Evolutionary conservation across 306 rosid genomes (phyloP), one percentile per base, ranked within the genome.

Genomic region (Prunus mume): DNA sequence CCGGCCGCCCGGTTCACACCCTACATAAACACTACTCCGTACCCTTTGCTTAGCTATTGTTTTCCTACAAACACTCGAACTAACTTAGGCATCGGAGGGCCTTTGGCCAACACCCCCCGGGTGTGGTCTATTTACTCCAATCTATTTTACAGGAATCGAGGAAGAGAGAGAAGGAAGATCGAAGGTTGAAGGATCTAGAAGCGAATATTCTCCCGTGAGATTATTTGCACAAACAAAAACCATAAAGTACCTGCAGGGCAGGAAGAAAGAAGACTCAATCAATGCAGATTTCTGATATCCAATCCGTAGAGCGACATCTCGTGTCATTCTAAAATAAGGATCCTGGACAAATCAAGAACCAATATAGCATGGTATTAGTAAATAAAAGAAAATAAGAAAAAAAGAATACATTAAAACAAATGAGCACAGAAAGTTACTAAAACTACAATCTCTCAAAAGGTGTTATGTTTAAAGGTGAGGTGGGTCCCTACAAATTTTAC

Each of bases 281-380:
- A 96, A 79, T 63, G 98, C 93, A 50, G 97, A 97, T 83, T 96
- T 92, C 83, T 88, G 83, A 79, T 81, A 88, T 57, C 96, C 97
- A 43, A 96, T 62, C 54, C 87, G 83, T 38, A 98, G 97, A 89
- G 99, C 99, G 78, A 92, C 98, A 82, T 96, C 99, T 50, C 97
- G 81, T 41, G 98, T 96, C 99, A 96, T 96, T 82, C 98, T 90
- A 72, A 96, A 96, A 81, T 91, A 96, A 77, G 98, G 96, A 90
- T 96, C 99, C 98, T 91, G 87, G 64, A 79, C 25, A 83, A 72
- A 51, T 68, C 72, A 76, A 38, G 76, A 75, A 83, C 72, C 79
- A 76, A 65, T 49, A 56, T 22, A 28, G 17, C 47, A 69, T 71
- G 62, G 68, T 46, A 61, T 43, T 43, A 24, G 46, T 15, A 77